Evolutionary conservation across 192 early-diverging fungal species (phyloP).

Genomic region (Rhizoclosmatium sp.): DNA sequence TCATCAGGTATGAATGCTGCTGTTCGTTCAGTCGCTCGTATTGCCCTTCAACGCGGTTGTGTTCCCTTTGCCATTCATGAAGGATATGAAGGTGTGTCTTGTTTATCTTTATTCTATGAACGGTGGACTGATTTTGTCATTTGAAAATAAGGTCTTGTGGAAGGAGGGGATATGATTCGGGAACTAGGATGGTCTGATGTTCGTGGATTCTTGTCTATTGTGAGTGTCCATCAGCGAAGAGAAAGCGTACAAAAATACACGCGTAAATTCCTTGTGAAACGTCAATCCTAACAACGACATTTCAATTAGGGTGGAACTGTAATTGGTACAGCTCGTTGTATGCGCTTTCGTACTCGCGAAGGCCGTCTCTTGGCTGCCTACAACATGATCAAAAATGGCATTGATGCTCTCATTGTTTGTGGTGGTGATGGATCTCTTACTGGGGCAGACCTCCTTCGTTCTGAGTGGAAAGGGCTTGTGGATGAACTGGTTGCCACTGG

Average conservation of each 20-base stretch:
- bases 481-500: slow-evolving; percentile 75
- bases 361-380: slow-evolving; percentile 83
- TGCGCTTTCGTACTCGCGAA: slow-evolving; percentile 80
- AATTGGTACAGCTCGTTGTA: slow-evolving; percentile 94
- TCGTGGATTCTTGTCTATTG: slow-evolving; percentile 79
- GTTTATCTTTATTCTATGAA: not conserved
- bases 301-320: slow-evolving; percentile 81
- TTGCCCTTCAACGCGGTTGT: slow-evolving; percentile 83
- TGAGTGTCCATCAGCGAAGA: slow-evolving; percentile 43
- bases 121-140: slow-evolving; percentile 6
- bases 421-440: slow-evolving; percentile 98
- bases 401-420: slow-evolving; percentile 93
- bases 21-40: slow-evolving; percentile 89
- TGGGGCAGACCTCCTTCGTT: slow-evolving; percentile 90
- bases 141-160: slow-evolving; percentile 77
- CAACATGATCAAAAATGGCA: slow-evolving; percentile 90
- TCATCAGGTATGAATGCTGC: slow-evolving; percentile 97
- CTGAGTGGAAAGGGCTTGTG: slow-evolving; percentile 89
- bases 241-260: not conserved
- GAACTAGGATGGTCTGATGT: slow-evolving; percentile 91
- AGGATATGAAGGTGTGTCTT: slow-evolving; percentile 75
- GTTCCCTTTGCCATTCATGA: slow-evolving; percentile 91
- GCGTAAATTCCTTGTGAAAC: not conserved
- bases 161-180: slow-evolving; percentile 88
- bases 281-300: not conserved